Conservation (phyloP, 2,329 filamentous ascomycete species). For the Elsinoe perseae region DNA sequence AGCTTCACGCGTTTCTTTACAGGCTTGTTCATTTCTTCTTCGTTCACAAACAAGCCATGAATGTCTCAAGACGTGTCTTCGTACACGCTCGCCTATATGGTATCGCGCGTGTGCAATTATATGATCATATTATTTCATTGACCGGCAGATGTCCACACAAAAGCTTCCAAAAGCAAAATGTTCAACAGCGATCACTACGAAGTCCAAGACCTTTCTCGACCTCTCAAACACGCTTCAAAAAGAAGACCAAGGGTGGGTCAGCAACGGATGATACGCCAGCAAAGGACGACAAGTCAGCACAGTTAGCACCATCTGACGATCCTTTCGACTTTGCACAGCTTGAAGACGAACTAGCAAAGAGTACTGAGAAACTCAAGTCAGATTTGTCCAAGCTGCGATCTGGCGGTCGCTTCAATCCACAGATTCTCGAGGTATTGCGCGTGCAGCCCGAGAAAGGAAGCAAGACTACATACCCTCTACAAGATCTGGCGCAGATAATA, state of each 20-base stretch:
- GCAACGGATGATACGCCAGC: slow-evolving; percentile 34
- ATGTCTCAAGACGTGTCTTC: background rate
- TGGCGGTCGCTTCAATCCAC: slow-evolving; percentile 55
- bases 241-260: slow-evolving; percentile 40
- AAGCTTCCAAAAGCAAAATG: background rate
- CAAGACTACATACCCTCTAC: slow-evolving; percentile 35
- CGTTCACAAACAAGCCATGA: background rate
- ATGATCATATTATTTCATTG: background rate
- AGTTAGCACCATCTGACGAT: slow-evolving; percentile 40
- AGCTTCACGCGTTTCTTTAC: background rate
- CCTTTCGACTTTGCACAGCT: slow-evolving; percentile 55
- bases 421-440: slow-evolving; percentile 52
- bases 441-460: slow-evolving; percentile 50
- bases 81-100: too few relatives aligned
- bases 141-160: background rate
- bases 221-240: slow-evolving; percentile 40
- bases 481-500: slow-evolving; percentile 59
- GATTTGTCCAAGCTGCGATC: slow-evolving; percentile 55
- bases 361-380: slow-evolving; percentile 50
- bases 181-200: background rate
- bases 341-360: slow-evolving; percentile 48
- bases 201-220: slow-evolving; percentile 35
- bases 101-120: background rate
- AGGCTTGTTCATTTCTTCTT: background rate
- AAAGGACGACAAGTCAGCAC: slow-evolving; percentile 27